Base-by-base conservation (phyloP, 306 rosid genomes). In the Notholithocarpus densiflorus region DNA sequence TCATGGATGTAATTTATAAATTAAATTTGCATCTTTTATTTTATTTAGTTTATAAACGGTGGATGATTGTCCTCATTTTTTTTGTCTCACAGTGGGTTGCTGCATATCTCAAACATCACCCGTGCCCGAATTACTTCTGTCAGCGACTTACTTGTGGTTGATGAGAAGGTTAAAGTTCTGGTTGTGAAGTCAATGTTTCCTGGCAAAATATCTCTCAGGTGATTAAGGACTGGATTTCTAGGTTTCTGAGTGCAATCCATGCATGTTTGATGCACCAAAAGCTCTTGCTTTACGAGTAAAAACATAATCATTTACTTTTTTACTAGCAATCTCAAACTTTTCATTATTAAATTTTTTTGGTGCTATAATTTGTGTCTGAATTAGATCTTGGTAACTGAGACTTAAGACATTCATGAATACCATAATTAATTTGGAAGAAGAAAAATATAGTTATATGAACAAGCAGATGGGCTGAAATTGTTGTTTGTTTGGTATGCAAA, bases 141-240 rank as follows among this genome's bases (percentile, higher is more conserved):
- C 79, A 79, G 84, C 13, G 92, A 93, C 89, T n/a, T 90, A 77
- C 94, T 95, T 79, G 72, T 91, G 8, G 89, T 89, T 43, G 91
- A 86, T 23, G 98, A 95, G 80, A 83, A 88, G 61, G 90, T 95
- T 45, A 93, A 88, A 88, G 98, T 89, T 89, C 88, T 95, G 61
- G 99, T 95, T 18, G 88, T 89, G 87, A 95, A 76, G 89, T 93
- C 98, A 1, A 81, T 89, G 88, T 90, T 90, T 84, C 97, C 99
- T 32, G 92, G 82, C 37, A 95, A 95, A 87, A 95, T 95, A 80
- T 83, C 96, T 85, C 68, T 95, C 59, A 95, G 99, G 99, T 95
- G 90, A 72, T 70, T 71, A 15, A 29, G 15, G 57, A 80, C 1
- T 48, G 59, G 34, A 53, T 82, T 78, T 3, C 71, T 71, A 11